Percentiles rank a stretch among this genome's conserved stretches.
phyloP scores from a whole-genome alignment of 2,329 filamentous ascomycete genomes.

The Microdochium bolleyi region DNA sequence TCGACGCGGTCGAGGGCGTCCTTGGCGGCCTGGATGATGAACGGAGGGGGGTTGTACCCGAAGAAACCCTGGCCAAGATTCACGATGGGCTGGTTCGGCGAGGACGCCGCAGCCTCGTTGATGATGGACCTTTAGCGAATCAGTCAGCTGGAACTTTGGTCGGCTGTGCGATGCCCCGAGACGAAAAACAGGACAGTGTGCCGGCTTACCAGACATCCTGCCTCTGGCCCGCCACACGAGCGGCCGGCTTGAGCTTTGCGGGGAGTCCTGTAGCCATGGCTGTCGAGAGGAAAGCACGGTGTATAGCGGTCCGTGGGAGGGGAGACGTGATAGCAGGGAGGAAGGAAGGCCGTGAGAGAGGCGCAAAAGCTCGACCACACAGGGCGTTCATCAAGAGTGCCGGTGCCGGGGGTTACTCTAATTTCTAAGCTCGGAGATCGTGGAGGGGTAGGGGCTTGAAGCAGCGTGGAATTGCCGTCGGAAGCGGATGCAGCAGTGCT shows the following conservation, averaged over 20 bases:
- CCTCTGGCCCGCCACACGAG: slow-evolving; percentile 38
- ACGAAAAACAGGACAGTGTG: background rate
- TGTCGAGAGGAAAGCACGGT: slow-evolving; percentile 17
- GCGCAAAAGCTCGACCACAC: background rate
- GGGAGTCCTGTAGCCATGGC: slow-evolving; percentile 28
- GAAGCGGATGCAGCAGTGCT: no score
- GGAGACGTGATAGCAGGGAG: slow-evolving; percentile 4
- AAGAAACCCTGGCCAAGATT: slow-evolving; percentile 68
- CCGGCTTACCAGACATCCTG: slow-evolving; percentile 43
- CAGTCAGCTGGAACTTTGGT: slow-evolving; percentile 1
- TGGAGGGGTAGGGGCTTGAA: background rate
- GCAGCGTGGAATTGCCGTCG: no score
- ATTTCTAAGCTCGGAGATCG: background rate
- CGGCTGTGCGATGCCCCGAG: background rate
- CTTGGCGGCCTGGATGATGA: slow-evolving; percentile 88
- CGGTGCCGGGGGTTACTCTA: background rate
- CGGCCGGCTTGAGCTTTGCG: slow-evolving; percentile 40
- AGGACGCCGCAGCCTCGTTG: slow-evolving; percentile 57
- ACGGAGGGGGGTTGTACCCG: slow-evolving; percentile 88
- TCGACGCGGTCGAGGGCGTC: slow-evolving; percentile 82
- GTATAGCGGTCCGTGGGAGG: background rate
- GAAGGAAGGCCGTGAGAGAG: background rate
- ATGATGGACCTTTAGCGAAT: slow-evolving; percentile 46
- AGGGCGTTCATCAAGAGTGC: background rate
- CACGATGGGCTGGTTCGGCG: slow-evolving; percentile 55